Evolutionary conservation across 805 yeast genomes (phyloP), one percentile per base, ranked within the genome.

Genomic region (Wickerhamiella qilinensis): DNA sequence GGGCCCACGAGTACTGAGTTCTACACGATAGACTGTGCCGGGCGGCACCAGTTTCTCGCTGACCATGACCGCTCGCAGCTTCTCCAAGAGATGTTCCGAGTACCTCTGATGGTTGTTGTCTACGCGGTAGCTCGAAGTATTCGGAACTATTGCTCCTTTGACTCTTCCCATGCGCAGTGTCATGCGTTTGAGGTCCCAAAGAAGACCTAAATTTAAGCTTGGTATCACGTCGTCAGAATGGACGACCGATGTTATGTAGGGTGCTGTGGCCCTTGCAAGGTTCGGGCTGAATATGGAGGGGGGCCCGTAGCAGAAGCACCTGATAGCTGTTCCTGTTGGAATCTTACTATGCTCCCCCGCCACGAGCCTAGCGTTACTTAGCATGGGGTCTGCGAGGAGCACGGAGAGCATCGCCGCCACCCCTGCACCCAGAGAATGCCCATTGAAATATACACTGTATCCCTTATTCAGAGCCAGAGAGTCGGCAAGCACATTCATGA

Each of bases 361-460:
- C 18, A 43, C 48, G 42, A 53, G 55, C 16, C 30, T 30, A 6
- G 47, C 49, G 16, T 30, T 33, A 2, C 38, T 28, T 12, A 34
- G 45, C n/a, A 42, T 8, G 8, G 27, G 46, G 22, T 46, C 54
- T 1, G 58, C 38, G 2, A 56, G 36, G 19, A 56, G 43, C 9
- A 56, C 46, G 17, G 55, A 52, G 16, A 56, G 38, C 14, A 56
- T 25, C 1, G 60, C 56, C 1, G 52, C 58, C 1, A 56, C 59
- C 2, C 60, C 58, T 11, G 58, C 60, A 4, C 60, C 60, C 30
- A 56, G 42, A 6, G 60, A 56, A 43, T 56, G 60, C 3, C 60
- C 60, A 30, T 58, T 54, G 7, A 56, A 40, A 11, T 54, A 46
- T 3, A 56, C 43, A 3, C 59, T 59, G 38, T 56, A 56, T 4